Evolutionary conservation across 331 rosid genomes (phyloP).

Genomic region (Spiraea crenata): DNA sequence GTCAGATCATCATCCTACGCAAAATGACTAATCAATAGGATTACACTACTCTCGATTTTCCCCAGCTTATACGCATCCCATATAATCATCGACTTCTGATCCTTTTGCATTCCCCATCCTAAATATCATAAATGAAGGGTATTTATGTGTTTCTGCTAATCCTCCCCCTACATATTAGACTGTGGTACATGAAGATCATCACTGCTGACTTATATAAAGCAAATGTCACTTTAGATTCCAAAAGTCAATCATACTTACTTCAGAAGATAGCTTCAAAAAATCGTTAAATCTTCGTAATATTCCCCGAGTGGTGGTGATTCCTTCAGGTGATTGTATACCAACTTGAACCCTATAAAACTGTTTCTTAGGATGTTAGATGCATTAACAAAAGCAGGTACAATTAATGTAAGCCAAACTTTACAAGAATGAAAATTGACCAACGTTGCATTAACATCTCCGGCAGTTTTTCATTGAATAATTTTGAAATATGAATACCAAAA

Average conservation of each 20-base stretch:
- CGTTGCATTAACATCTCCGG: neutral
- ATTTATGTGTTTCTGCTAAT: neutral
- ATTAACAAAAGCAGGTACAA: neutral
- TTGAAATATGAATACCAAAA: neutral
- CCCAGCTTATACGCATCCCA: neutral
- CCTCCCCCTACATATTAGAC: neutral
- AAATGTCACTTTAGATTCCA: neutral
- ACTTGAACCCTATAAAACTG: constrained; percentile 92
- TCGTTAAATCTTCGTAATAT: constrained; percentile 77
- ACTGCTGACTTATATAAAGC: neutral
- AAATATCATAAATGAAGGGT: neutral
- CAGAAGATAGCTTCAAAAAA: constrained; percentile 60
- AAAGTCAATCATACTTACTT: constrained; percentile 43
- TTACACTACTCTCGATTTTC: neutral
- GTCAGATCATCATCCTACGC: neutral
- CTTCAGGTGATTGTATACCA: constrained; percentile 79
- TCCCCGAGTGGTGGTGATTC: constrained; percentile 57
- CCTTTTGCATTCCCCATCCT: neutral
- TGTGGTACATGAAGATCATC: neutral
- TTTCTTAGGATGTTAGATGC: constrained; percentile 25
- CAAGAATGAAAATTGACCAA: neutral
- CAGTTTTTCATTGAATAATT: neutral
- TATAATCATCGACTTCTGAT: neutral
- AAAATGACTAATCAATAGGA: neutral
- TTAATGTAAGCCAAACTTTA: neutral